phyloP scores from a whole-genome alignment of 768 basidiomycete species.

The Hericium coralloides region DNA sequence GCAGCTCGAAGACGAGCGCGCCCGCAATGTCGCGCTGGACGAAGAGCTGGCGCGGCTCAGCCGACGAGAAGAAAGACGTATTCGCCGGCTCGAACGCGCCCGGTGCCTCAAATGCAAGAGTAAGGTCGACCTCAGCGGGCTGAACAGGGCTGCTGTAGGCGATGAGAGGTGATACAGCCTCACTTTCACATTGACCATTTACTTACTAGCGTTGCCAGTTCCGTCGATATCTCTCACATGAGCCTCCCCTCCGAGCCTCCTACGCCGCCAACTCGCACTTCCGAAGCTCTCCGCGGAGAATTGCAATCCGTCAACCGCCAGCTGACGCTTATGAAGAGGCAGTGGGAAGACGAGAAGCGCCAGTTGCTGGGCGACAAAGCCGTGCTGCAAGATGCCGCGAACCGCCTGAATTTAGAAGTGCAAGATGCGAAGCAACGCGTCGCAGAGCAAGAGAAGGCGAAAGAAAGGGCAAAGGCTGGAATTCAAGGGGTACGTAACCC shows the following conservation, averaged over 20 bases:
- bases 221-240: slow-evolving; percentile 40
- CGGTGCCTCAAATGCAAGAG: slow-evolving; percentile 64
- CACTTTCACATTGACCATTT: not conserved
- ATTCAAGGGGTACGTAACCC: slow-evolving; percentile 41
- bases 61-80: slow-evolving; percentile 62
- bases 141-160: slow-evolving; percentile 30
- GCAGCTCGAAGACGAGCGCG: slow-evolving; percentile 64
- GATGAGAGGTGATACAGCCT: slow-evolving; percentile 50
- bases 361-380: slow-evolving; percentile 62
- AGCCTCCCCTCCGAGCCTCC: slow-evolving; percentile 48
- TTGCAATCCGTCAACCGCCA: slow-evolving; percentile 55
- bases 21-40: slow-evolving; percentile 46
- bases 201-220: slow-evolving; percentile 27
- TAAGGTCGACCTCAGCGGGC: slow-evolving; percentile 44
- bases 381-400: slow-evolving; percentile 61
- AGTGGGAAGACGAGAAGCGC: slow-evolving; percentile 63
- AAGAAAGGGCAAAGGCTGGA: slow-evolving; percentile 38
- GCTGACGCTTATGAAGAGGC: slow-evolving; percentile 51
- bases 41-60: slow-evolving; percentile 59
- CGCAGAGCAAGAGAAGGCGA: slow-evolving; percentile 42
- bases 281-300: slow-evolving; percentile 52
- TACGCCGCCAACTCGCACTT: slow-evolving; percentile 59
- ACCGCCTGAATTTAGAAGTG: slow-evolving; percentile 54
- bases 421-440: slow-evolving; percentile 49
- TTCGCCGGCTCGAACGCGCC: slow-evolving; percentile 47